These are phyloP conservation scores for Filobasidium uniguttulatum DNA, from an alignment of 1,284 basidiomycete genomes.

Conservation along the genomic window DNA sequence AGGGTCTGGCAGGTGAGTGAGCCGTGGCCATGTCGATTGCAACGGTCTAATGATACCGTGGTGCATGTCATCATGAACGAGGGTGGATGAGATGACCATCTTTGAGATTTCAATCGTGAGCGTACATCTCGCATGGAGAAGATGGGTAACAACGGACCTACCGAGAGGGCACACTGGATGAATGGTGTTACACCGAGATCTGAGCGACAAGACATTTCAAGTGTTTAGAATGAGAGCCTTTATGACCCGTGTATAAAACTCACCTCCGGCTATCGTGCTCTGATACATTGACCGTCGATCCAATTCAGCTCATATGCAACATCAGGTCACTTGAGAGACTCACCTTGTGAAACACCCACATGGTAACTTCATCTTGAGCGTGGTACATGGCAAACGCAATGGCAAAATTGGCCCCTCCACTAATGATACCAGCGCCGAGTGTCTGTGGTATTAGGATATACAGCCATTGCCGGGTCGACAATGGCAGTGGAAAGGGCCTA, in stretches of 20 bases:
- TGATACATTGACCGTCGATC: constrained; percentile 6
- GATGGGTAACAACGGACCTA: constrained; percentile 4
- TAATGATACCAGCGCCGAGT: constrained; percentile 28
- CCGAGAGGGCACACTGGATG: constrained; percentile 26
- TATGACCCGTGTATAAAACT: background rate
- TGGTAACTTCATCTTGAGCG: constrained; percentile 23
- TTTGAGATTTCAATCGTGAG: constrained; percentile 16
- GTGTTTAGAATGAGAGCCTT: too few species aligned
- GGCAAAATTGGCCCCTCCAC: constrained; percentile 34
- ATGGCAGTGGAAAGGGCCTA: constrained; percentile 32
- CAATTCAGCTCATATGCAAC: background rate
- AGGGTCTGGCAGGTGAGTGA: constrained; percentile 35
- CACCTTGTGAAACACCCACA: constrained; percentile 31
- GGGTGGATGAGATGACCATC: constrained; percentile 35
- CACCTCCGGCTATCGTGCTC: constrained; percentile 30
- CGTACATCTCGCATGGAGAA: background rate
- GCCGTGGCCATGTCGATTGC: constrained; percentile 36
- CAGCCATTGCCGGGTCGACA: constrained; percentile 28
- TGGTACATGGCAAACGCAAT: constrained; percentile 36
- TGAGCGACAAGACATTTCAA: background rate
- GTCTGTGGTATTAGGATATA: constrained; percentile 32
- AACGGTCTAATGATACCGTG: constrained; percentile 28
- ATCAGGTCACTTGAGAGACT: background rate
- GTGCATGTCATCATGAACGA: constrained; percentile 37
- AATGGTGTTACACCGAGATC: constrained; percentile 37